Conservation (phyloP, 1,284 basidiomycete species). For the Sanguinoderma infundibulare region DNA sequence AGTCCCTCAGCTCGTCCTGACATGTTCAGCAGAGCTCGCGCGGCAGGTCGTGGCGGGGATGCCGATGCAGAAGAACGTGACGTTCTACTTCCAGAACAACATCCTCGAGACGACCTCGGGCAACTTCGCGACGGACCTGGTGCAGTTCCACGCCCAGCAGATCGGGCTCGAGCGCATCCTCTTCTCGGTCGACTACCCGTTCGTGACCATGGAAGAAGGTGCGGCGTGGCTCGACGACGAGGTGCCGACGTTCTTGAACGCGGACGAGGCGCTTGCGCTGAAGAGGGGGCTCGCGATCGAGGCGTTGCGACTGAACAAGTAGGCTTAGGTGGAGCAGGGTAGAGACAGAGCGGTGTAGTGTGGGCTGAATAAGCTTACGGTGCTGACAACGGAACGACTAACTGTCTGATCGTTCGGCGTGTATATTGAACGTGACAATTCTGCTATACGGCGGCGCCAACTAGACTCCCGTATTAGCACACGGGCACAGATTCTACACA, state of each 20-base stretch:
- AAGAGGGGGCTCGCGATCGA: conserved; percentile 16
- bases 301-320: conserved; percentile 10
- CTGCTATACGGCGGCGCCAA: no score
- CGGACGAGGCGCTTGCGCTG: conserved; percentile 5
- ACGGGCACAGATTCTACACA: no score
- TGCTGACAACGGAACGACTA: no score
- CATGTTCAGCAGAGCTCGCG: neutral
- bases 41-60: conserved; percentile 34
- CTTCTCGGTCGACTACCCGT: conserved; percentile 1
- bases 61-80: conserved; percentile 45
- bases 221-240: neutral
- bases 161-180: conserved; percentile 4
- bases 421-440: no score
- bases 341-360: neutral
- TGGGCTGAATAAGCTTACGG: no score
- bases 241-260: conserved; percentile 5
- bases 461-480: no score
- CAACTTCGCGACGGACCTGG: conserved; percentile 39
- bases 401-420: no score
- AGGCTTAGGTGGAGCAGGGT: neutral
- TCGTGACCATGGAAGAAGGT: neutral
- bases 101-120: conserved; percentile 49
- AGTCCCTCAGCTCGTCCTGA: no score
- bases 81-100: conserved; percentile 46
- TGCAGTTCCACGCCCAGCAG: neutral